Conservation (phyloP, 805 yeast species). For the Yarrowia sp. region DNA sequence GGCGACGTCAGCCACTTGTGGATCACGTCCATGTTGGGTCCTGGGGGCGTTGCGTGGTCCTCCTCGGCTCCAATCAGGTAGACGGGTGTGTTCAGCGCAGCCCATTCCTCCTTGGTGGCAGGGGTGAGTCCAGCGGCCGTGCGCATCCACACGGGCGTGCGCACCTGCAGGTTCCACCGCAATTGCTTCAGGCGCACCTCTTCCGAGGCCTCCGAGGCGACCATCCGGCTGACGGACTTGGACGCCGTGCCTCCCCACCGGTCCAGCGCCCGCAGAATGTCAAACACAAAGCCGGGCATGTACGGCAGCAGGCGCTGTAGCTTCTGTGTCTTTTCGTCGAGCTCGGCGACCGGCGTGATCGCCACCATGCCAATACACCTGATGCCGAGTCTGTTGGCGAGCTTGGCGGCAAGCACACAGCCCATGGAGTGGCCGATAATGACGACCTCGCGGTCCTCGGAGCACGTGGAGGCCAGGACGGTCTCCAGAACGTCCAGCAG, state of each 20-base stretch:
- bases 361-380: conserved; percentile 39
- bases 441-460: conserved; percentile 40
- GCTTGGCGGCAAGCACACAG: conserved; percentile 51
- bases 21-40: conserved; percentile 38
- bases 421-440: conserved; percentile 78
- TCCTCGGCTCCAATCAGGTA: conserved; percentile 58
- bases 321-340: conserved; percentile 29
- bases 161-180: conserved; percentile 67
- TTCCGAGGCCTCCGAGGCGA: conserved; percentile 38
- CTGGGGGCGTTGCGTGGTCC: conserved; percentile 56
- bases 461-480: conserved; percentile 9
- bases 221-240: conserved; percentile 56
- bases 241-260: conserved; percentile 62
- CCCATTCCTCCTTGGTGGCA: conserved; percentile 47
- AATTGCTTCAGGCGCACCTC: conserved; percentile 56
- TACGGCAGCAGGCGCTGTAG: conserved; percentile 32
- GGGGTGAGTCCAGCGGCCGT: conserved; percentile 53
- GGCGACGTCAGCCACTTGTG: conserved; percentile 35
- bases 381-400: conserved; percentile 39
- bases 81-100: conserved; percentile 44
- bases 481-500: conserved; percentile 36
- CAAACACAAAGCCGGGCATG: conserved; percentile 45
- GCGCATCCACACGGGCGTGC: conserved; percentile 52
- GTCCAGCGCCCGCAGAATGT: conserved; percentile 56
- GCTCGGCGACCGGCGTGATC: conserved; percentile 40